A percentile compares a stretch with the other conserved stretches of the same genome.
Evolutionary conservation across 2,329 filamentous ascomycete species (phyloP).

Genomic region (Ascochyta viciae-villosae): DNA sequence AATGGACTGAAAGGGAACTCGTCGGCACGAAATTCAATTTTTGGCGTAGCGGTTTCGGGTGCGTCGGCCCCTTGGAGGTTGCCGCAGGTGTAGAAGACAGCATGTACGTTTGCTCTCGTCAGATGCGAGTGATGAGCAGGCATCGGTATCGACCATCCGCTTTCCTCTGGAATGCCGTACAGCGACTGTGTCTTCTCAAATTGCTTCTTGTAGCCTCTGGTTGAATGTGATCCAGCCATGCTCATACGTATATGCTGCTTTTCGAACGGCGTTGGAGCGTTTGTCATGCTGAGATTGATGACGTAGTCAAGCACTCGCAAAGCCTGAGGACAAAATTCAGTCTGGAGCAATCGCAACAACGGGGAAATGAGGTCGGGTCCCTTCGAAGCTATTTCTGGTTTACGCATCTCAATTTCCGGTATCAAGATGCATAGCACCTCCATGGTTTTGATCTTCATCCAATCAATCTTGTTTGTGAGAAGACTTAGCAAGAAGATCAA

Average conservation of each 20-base stretch:
- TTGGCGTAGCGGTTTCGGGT: slow-evolving; percentile 74
- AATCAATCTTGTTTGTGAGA: slow-evolving; percentile 84
- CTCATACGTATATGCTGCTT: slow-evolving; percentile 97
- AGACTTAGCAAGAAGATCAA: slow-evolving; percentile 90
- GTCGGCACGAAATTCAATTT: slow-evolving; percentile 91
- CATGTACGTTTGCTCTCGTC: slow-evolving; percentile 91
- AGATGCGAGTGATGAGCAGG: slow-evolving; percentile 87
- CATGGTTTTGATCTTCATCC: slow-evolving; percentile 95
- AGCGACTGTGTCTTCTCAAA: slow-evolving; percentile 93
- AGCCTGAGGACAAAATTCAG: slow-evolving; percentile 91
- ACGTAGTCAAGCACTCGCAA: slow-evolving; percentile 92
- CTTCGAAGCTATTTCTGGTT: slow-evolving; percentile 85
- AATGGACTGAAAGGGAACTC: slow-evolving; percentile 82
- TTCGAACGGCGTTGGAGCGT: slow-evolving; percentile 79
- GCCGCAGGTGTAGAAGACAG: slow-evolving; percentile 93
- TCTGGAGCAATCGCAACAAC: slow-evolving; percentile 85
- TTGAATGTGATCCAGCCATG: slow-evolving; percentile 87
- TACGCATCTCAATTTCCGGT: slow-evolving; percentile 90
- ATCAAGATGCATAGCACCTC: slow-evolving; percentile 84
- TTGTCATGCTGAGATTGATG: slow-evolving; percentile 93
- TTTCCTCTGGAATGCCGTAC: slow-evolving; percentile 95
- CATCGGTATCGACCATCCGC: slow-evolving; percentile 94
- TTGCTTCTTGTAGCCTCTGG: slow-evolving; percentile 83
- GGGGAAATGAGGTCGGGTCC: slow-evolving; percentile 96
- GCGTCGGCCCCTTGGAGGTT: slow-evolving; percentile 52